phyloP scores from a whole-genome alignment of 202 grass and related monocot genomes.

The Brachypodium distachyon region DNA sequence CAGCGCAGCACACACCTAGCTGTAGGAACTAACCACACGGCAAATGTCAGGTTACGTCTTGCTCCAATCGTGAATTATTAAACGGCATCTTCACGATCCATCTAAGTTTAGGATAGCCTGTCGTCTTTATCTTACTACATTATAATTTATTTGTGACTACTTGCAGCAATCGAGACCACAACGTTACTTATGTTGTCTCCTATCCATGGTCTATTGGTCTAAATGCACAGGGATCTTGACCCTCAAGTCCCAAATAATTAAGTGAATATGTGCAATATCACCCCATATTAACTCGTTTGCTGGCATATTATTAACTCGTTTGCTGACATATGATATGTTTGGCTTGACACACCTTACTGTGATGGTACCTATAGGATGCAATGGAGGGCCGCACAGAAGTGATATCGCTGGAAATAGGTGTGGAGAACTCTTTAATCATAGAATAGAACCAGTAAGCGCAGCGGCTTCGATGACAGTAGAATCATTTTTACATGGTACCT shows the following conservation, averaged over 20 bases:
- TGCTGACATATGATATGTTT: background rate
- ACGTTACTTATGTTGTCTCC: conserved; percentile 46
- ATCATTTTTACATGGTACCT: conserved; percentile 57
- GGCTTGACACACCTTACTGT: background rate
- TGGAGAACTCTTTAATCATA: conserved; percentile 15
- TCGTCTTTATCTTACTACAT: no score
- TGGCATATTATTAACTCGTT: background rate
- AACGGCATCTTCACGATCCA: no score
- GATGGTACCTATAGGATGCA: conserved; percentile 33
- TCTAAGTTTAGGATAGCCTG: no score
- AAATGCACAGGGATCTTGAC: background rate
- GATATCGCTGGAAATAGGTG: conserved; percentile 44
- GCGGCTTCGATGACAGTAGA: no score
- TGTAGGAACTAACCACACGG: no score
- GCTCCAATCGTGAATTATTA: no score
- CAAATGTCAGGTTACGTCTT: no score
- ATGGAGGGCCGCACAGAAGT: conserved; percentile 64
- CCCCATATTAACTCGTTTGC: no score
- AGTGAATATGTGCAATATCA: no score
- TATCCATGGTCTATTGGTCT: no score
- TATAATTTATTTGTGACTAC: conserved; percentile 78
- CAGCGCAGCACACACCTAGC: no score
- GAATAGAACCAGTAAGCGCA: no score
- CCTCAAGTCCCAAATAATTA: background rate
- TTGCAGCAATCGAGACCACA: conserved; percentile 49